phyloP scores from a whole-genome alignment of 345 rosid species.

The Kernera saxatilis region DNA sequence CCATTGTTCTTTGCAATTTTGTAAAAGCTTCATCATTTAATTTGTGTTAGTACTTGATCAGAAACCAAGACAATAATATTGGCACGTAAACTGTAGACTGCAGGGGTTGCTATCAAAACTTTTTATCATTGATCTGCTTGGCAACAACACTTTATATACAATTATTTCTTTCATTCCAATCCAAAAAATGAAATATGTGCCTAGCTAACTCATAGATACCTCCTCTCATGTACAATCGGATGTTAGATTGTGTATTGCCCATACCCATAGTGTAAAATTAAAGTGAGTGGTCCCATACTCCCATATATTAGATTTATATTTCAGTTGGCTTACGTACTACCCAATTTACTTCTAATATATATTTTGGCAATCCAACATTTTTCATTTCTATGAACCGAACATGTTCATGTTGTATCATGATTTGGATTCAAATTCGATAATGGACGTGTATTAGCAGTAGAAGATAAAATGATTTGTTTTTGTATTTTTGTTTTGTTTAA shows the following conservation, averaged over 20 bases:
- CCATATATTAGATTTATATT: not conserved
- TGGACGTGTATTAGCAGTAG: too few species aligned
- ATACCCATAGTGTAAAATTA: conserved; percentile 4
- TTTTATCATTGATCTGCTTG: conserved; percentile 5
- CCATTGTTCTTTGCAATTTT: not conserved
- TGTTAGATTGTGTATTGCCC: conserved; percentile 20
- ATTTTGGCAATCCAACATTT: not conserved
- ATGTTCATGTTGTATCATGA: too few species aligned
- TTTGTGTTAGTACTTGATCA: conserved; percentile 21
- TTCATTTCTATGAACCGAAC: too few species aligned
- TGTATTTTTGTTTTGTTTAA: too few species aligned
- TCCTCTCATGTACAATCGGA: not conserved
- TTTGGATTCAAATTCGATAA: too few species aligned
- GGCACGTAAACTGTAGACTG: conserved; percentile 25
- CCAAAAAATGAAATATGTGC: not conserved
- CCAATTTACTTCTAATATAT: not conserved
- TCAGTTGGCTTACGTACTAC: not conserved
- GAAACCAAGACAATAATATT: conserved; percentile 24
- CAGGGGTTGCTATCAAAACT: conserved; percentile 28
- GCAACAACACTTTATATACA: conserved; percentile 12
- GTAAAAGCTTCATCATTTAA: conserved; percentile 13
- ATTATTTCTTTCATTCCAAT: conserved; percentile 11
- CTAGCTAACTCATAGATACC: conserved; percentile 14
- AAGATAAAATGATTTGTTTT: too few species aligned
- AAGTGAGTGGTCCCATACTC: conserved; percentile 17